Base-by-base conservation (phyloP, 2,329 filamentous ascomycete genomes). In the Atkinsonella hypoxylon region DNA sequence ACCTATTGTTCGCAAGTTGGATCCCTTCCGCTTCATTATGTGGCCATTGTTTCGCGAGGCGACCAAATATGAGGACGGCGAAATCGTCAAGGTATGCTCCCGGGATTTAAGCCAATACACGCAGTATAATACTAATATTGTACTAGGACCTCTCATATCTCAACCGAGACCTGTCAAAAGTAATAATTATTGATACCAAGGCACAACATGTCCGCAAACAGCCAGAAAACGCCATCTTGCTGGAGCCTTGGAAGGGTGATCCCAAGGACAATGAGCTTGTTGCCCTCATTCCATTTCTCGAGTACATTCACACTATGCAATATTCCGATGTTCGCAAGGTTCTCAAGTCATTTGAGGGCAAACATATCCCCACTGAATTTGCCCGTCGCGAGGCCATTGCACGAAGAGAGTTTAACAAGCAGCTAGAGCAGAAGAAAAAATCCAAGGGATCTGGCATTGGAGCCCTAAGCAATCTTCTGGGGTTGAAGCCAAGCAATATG, bases 11-110 rank as follows among this genome's bases (percentile, higher is more conserved):
- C 83, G 88, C 62, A 98, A 98, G 70, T 75, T 98, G 53, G 93
- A 98, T 64, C 93, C 91, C 36, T 97, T 87, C 76, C 87, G 85
- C 61, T 89, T 97, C 66, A 89, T 97, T 66, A 85, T 90, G 72
- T 97, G 89, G 86, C 89, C 90, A 1, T 74, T 98, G 45, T 97
- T 88, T 75, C 81, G 93, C 50, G 93, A 98, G 69, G 93, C 91
- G n/a, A 97, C 93, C 53, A 87, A 90, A 62, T 98, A 95, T 67
- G 86, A 96, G 70, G 86, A 95, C 56, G 93, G 93, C 56, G 87
- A 96, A 70, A 90, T 97, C 62, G 80, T 98, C 70, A 98, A 98
- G 83, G 89, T 89, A 71, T 56, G 71, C 56, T 47, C 11, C 42
- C 8, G 2, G 17, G 10, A n/a, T 2, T 40, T 32, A 1, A 2